phyloP scores from a whole-genome alignment of 768 basidiomycete genomes.

The Cyclocybe aegerita region DNA sequence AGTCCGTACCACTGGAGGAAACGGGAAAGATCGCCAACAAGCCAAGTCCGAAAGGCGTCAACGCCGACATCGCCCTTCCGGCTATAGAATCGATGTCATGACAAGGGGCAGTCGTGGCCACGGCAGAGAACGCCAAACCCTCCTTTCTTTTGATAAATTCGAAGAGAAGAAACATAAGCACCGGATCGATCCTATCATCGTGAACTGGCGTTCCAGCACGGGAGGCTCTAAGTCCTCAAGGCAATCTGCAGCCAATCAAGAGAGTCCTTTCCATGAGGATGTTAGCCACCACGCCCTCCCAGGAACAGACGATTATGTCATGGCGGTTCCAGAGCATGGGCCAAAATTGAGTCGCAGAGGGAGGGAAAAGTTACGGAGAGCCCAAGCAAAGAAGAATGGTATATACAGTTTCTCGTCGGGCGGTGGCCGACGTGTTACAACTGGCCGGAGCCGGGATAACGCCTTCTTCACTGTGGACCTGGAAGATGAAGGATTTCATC shows the following conservation, averaged over 20 bases:
- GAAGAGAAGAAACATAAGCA: slow-evolving; percentile 8
- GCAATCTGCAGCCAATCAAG: slow-evolving; percentile 11
- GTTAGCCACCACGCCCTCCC: no score
- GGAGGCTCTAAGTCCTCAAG: neutral
- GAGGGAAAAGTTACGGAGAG: slow-evolving; percentile 27
- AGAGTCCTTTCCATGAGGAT: no score
- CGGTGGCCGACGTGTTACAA: slow-evolving; percentile 35
- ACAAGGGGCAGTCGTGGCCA: slow-evolving; percentile 34
- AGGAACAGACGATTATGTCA: no score
- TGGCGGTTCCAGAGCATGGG: no score
- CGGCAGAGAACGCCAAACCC: slow-evolving; percentile 36
- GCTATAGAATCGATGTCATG: slow-evolving; percentile 34
- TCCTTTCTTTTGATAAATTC: slow-evolving; percentile 31
- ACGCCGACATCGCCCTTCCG: slow-evolving; percentile 6
- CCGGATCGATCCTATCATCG: no score
- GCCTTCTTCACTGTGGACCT: slow-evolving; percentile 39
- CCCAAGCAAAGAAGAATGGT: slow-evolving; percentile 24
- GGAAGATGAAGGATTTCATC: slow-evolving; percentile 43
- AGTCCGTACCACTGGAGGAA: slow-evolving; percentile 27
- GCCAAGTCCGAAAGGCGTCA: neutral
- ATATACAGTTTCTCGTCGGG: slow-evolving; percentile 39
- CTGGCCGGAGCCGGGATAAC: slow-evolving; percentile 29
- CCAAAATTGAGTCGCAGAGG: slow-evolving; percentile 18
- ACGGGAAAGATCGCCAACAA: slow-evolving; percentile 1
- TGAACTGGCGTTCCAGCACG: no score